Conservation (phyloP, 306 rosid species). For the Astragalus glycyphyllos region DNA sequence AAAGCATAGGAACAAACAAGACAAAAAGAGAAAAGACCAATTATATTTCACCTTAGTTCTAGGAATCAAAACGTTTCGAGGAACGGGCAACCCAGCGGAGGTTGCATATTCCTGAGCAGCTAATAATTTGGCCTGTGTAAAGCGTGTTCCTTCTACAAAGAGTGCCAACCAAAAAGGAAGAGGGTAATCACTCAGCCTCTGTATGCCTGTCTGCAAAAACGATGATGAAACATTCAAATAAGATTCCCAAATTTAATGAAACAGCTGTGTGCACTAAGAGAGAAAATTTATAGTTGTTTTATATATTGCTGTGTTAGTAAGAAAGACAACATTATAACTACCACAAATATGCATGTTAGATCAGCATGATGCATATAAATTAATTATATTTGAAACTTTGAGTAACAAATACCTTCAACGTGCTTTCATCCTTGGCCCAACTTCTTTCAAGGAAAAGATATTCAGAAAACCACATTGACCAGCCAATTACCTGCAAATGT, state of each 20-base stretch:
- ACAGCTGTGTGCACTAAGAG: not conserved
- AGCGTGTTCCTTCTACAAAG: slow-evolving; percentile 99
- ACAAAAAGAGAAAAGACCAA: not conserved
- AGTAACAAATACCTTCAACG: slow-evolving; percentile 71
- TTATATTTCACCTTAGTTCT: slow-evolving; percentile 81
- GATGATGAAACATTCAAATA: slow-evolving; percentile 44
- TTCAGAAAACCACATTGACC: slow-evolving; percentile 99
- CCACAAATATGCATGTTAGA: not conserved
- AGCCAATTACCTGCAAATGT: slow-evolving; percentile 86
- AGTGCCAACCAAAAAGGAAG: slow-evolving; percentile 99
- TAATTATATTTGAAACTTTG: not conserved
- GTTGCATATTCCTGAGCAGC: slow-evolving; percentile 95
- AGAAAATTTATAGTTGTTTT: not conserved
- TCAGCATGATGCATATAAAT: not conserved
- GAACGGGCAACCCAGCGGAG: slow-evolving; percentile 75
- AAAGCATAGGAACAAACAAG: slow-evolving; percentile 2
- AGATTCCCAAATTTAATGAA: slow-evolving; percentile 39
- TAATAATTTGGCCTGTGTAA: slow-evolving; percentile 83
- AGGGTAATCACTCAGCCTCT: slow-evolving; percentile 78
- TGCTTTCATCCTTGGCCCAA: slow-evolving; percentile 96
- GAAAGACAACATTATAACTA: slow-evolving; percentile 27
- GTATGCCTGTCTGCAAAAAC: slow-evolving; percentile 81
- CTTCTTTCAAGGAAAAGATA: slow-evolving; percentile 96
- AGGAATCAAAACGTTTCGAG: slow-evolving; percentile 94
- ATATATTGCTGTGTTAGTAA: slow-evolving; percentile 9